Evolutionary conservation across 805 yeast genomes (phyloP), one percentile per base, ranked within the genome.

Genomic region (Yamadazyma olivae): DNA sequence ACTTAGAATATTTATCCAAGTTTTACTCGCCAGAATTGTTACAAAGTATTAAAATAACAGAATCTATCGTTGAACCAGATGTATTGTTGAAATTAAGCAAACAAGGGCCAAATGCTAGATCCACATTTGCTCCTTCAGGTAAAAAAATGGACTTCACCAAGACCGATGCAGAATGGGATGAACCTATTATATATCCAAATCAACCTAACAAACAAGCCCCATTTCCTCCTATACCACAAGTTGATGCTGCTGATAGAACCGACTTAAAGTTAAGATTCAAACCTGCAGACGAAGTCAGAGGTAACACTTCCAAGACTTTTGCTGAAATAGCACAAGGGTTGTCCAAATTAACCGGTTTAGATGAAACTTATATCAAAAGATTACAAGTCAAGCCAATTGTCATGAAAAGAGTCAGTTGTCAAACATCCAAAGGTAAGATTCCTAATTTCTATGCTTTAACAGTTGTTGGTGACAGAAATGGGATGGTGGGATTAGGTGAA

Each of bases 401-500:
- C 27, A 68, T 80, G 68, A 89, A 87, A 63, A 70, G 85, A 34
- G 98, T 91, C 17, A 80, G 89, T 37, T 87, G 88, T 57, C 95
- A 88, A 71, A 91, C 97, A 2, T 80, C 88, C 26, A 86, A 87
- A 69, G 97, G 97, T 58, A 89, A 88, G 57, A 86, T 86, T 46
- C 79, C 83, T 34, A 77, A 87, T 26, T 82, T 79, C 58, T 91
- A 85, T 61, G 83, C 89, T 0, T 61, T 93, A 44, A 91, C 89
- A 10, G 84, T 89, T 24, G 96, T 85, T 12, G 99, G 99, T 32
- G 95, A 93, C 61, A 75, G 81, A 37, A 84, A 86, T 46, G 99
- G 99, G 45, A 84, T 88, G 83, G 71, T 93, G 41, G 98, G 98
- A 24, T 69, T 90, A 32, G 99, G 98, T 33, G 95, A 89, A 60